These are phyloP conservation scores for Penicillium janthinellum DNA, from an alignment of 2,329 filamentous ascomycete species.

Conservation along the genomic window DNA sequence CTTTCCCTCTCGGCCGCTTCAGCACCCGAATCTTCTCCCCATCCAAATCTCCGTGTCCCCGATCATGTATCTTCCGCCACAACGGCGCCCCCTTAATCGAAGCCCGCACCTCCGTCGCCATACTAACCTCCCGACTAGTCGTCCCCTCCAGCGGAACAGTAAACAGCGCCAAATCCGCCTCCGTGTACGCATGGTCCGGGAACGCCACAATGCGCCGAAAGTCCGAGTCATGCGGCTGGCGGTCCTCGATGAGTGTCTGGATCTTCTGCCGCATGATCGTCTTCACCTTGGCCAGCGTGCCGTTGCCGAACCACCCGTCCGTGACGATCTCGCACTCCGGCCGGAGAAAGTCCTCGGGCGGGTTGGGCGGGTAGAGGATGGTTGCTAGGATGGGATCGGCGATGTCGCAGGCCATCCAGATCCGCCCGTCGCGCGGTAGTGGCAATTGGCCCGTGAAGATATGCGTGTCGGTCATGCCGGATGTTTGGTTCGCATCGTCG, in stretches of 20 bases:
- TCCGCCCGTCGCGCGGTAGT: constrained; percentile 77
- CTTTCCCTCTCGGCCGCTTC: constrained; percentile 2
- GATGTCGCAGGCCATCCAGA: constrained; percentile 94
- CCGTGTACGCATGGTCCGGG: constrained; percentile 36
- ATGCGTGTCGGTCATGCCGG: constrained; percentile 51
- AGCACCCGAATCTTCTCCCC: constrained; percentile 6
- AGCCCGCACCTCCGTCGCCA: constrained; percentile 41
- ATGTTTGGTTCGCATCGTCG: constrained; percentile 1
- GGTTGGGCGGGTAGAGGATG: constrained; percentile 65
- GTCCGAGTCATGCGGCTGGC: constrained; percentile 35
- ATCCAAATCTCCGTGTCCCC: constrained; percentile 7
- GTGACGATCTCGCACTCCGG: constrained; percentile 59
- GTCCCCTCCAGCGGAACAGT: constrained; percentile 27
- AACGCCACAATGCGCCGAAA: constrained; percentile 41
- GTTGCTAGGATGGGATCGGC: constrained; percentile 71
- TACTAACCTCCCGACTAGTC: constrained; percentile 27
- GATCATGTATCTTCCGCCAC: constrained; percentile 26
- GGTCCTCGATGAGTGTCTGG: constrained; percentile 58
- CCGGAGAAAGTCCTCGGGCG: constrained; percentile 54
- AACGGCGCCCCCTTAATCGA: constrained; percentile 35
- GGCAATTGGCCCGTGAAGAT: constrained; percentile 75
- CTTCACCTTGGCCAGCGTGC: constrained; percentile 74
- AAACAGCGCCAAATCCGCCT: constrained; percentile 27
- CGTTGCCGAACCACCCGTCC: constrained; percentile 84
- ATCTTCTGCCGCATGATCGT: constrained; percentile 46